These are phyloP conservation scores for Penicillium sp. DNA, from an alignment of 2,329 filamentous ascomycete genomes.

Conservation along the genomic window DNA sequence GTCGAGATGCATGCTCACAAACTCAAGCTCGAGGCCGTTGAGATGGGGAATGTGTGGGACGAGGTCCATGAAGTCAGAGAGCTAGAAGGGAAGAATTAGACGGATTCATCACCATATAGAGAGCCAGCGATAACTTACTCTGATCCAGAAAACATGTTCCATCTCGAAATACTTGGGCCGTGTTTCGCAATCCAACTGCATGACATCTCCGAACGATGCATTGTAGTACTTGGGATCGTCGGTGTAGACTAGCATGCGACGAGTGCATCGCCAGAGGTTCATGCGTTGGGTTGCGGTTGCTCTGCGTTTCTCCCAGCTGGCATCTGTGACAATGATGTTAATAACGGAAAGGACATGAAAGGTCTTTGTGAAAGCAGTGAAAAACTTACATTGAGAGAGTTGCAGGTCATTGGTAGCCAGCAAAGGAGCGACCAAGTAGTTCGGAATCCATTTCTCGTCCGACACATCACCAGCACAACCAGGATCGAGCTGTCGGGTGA, in stretches of 20 bases:
- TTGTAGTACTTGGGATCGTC: conserved; percentile 46
- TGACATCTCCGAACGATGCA: conserved; percentile 48
- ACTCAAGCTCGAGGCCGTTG: conserved; percentile 48
- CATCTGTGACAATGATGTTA: conserved; percentile 37
- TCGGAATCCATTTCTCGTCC: conserved; percentile 56
- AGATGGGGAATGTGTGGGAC: conserved; percentile 57
- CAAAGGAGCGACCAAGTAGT: conserved; percentile 56
- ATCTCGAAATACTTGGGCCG: conserved; percentile 56
- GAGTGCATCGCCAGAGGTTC: conserved; percentile 56
- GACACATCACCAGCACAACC: conserved; percentile 43
- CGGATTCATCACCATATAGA: background rate
- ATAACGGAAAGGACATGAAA: conserved; percentile 3
- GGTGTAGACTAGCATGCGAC: conserved; percentile 52
- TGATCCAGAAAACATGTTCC: conserved; percentile 59
- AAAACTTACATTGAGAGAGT: conserved; percentile 51
- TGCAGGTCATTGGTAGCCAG: conserved; percentile 58
- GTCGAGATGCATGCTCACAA: conserved; percentile 50
- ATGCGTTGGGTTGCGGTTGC: conserved; percentile 51
- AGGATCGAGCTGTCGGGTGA: conserved; percentile 51
- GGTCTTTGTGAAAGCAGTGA: no score
- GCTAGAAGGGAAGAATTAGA: conserved; percentile 38
- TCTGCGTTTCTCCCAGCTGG: conserved; percentile 54
- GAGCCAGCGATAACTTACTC: conserved; percentile 41
- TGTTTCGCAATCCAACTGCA: conserved; percentile 51
- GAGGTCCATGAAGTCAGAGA: conserved; percentile 58